phyloP scores from a whole-genome alignment of 148 eudicot species.

The Nyssa sinensis region DNA sequence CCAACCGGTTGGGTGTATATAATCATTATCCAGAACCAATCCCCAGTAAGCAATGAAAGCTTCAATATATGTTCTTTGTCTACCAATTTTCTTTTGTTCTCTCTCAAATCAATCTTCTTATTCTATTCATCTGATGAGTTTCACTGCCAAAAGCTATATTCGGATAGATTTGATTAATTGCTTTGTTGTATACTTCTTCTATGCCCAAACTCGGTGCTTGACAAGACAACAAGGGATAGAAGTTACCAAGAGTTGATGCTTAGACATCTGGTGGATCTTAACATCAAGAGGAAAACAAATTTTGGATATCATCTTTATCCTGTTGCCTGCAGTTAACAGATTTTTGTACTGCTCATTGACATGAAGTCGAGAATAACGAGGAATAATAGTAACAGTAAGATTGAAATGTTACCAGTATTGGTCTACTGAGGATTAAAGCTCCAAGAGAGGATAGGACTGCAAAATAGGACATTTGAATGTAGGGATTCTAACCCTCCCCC shows the following conservation, averaged over 20 bases:
- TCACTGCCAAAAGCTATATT: not conserved
- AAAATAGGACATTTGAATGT: no score
- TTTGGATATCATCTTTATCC: not conserved
- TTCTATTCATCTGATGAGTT: no score
- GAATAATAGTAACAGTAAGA: not conserved
- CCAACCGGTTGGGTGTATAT: slow-evolving; percentile 89
- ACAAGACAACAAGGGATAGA: not conserved
- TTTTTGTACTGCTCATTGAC: not conserved
- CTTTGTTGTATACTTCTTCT: not conserved
- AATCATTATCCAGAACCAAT: slow-evolving; percentile 82
- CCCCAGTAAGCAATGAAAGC: slow-evolving; percentile 58
- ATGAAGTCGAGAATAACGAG: not conserved
- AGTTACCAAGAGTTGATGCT: not conserved
- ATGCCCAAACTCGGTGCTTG: not conserved
- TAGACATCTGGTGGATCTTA: not conserved
- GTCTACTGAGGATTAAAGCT: not conserved
- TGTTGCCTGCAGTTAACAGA: not conserved
- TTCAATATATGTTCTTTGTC: not conserved
- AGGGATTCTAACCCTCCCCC: no score
- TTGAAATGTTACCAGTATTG: not conserved
- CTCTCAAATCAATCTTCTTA: not conserved
- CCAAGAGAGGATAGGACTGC: not conserved
- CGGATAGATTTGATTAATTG: not conserved
- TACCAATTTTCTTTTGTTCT: not conserved
- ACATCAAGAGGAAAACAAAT: not conserved